A percentile compares a stretch with the other conserved stretches of the same genome.
These are phyloP conservation scores for Perilla frutescens DNA, from an alignment of 257 asterid species.

Conservation along the genomic window DNA sequence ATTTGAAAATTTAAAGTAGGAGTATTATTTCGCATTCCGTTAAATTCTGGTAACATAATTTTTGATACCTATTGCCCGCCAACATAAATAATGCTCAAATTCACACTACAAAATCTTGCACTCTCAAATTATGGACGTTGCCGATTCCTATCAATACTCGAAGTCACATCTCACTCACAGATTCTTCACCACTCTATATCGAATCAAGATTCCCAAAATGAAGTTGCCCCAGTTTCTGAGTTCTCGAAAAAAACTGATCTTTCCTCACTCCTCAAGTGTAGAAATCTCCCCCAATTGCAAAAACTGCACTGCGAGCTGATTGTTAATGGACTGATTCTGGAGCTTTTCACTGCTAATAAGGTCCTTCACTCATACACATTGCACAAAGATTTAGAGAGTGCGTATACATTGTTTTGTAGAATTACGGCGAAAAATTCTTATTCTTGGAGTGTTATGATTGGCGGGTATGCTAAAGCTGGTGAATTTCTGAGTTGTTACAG, in stretches of 20 bases:
- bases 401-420: conserved; percentile 47
- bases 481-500: conserved; percentile 45
- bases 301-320: conserved; percentile 48
- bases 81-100: conserved; percentile 37
- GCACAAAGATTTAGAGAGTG: conserved; percentile 42
- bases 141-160: conserved; percentile 36
- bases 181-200: conserved; percentile 10
- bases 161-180: conserved; percentile 26
- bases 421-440: conserved; percentile 43
- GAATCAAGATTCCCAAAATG: conserved; percentile 17
- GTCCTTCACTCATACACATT: conserved; percentile 46
- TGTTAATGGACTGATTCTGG: conserved; percentile 43
- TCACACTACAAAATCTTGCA: conserved; percentile 30
- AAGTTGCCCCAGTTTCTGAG: conserved; percentile 31
- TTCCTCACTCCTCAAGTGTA: conserved; percentile 37
- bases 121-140: conserved; percentile 25
- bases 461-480: conserved; percentile 59
- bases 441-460: conserved; percentile 69
- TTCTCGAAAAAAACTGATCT: conserved; percentile 28
- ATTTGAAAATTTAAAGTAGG: background rate
- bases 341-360: conserved; percentile 45
- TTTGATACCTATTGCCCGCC: background rate
- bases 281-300: conserved; percentile 41
- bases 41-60: background rate
- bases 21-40: background rate